A percentile compares a stretch with the other conserved stretches of the same genome.
These are phyloP conservation scores for Eimeria necatrix DNA, from an alignment of 169 alveolate species.

Conservation along the genomic window DNA sequence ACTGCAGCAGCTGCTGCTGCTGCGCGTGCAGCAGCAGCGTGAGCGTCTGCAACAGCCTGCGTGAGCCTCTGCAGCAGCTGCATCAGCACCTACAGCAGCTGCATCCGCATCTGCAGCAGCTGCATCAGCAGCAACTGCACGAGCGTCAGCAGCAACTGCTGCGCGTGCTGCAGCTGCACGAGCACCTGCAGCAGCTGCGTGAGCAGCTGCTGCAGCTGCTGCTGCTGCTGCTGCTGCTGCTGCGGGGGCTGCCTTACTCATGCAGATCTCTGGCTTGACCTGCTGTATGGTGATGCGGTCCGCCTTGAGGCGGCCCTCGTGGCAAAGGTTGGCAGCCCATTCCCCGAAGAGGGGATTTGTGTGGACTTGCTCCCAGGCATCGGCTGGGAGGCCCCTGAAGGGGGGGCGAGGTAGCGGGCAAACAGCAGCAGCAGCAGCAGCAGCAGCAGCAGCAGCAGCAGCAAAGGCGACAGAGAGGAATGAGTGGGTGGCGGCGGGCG, in stretches of 20 bases:
- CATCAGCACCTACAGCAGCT: too few species aligned
- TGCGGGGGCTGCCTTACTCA: conserved; percentile 31
- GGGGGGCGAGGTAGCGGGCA: neutral
- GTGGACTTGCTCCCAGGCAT: conserved; percentile 60
- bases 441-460: neutral
- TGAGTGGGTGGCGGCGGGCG: neutral
- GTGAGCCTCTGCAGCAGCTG: too few species aligned
- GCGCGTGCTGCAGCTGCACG: neutral
- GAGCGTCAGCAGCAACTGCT: too few species aligned
- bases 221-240: neutral
- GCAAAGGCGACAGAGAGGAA: neutral
- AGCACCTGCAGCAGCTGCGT: neutral
- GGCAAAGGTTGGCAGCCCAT: conserved; percentile 55
- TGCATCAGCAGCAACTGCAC: too few species aligned
- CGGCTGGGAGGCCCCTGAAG: conserved; percentile 62
- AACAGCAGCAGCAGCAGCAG: neutral
- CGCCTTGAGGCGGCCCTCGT: conserved; percentile 29
- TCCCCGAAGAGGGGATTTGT: conserved; percentile 62
- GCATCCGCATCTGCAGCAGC: too few species aligned
- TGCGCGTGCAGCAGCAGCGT: too few species aligned
- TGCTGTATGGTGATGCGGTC: conserved; percentile 62
- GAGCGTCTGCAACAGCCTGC: too few species aligned
- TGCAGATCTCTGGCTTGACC: conserved; percentile 55
- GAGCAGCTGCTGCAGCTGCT: neutral
- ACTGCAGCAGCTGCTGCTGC: too few species aligned